Conservation (phyloP, 306 rosid genomes). For the Canavalia gladiata region DNA sequence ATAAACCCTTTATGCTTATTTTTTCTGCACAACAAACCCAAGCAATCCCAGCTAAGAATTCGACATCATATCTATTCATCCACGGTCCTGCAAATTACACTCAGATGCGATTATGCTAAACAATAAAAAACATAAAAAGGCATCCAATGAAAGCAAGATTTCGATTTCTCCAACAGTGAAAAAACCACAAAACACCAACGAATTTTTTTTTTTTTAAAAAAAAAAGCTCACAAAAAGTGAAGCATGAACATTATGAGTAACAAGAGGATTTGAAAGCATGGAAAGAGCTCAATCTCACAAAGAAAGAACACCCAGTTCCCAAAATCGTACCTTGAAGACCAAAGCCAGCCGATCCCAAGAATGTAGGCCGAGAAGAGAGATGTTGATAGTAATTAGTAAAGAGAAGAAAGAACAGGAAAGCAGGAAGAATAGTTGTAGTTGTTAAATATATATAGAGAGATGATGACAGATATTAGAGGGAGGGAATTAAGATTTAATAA, state of each 20-base stretch:
- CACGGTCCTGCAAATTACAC: background rate
- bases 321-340: constrained; percentile 57
- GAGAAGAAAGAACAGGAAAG: constrained; percentile 26
- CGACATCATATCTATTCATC: background rate
- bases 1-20: constrained; percentile 3
- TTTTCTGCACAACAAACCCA: constrained; percentile 4
- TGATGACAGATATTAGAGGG: constrained; percentile 27
- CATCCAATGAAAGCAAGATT: constrained; percentile 20
- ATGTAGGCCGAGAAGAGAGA: constrained; percentile 49
- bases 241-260: background rate
- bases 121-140: background rate
- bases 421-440: constrained; percentile 21
- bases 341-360: constrained; percentile 61
- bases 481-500: constrained; percentile 5
- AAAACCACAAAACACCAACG: background rate
- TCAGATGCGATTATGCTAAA: constrained; percentile 28
- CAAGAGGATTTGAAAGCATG: background rate
- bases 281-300: constrained; percentile 8
- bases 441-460: constrained; percentile 7
- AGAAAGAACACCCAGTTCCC: constrained; percentile 50
- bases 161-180: background rate
- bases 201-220: background rate
- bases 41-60: constrained; percentile 38
- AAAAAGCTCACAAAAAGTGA: background rate
- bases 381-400: background rate